A percentile compares a stretch with the other conserved stretches of the same genome.
These are phyloP conservation scores for Globisporangium apiculatum DNA, from an alignment of 352 stramenopile species.

Conservation along the genomic window DNA sequence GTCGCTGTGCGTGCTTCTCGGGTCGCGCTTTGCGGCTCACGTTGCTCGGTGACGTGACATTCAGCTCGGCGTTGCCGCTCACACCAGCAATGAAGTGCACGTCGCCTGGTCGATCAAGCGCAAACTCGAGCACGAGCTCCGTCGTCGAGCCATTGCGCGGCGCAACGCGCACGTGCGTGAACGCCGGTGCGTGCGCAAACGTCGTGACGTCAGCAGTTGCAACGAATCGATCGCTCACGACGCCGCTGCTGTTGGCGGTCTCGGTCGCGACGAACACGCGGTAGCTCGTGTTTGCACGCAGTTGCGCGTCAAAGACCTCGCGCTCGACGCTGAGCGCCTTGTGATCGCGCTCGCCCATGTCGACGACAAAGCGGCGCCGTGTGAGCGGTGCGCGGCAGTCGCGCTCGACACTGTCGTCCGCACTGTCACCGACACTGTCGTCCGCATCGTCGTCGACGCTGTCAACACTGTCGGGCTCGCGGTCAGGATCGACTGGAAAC, in stretches of 20 bases:
- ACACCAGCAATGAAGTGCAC: constrained; percentile 67
- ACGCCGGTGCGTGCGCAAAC: constrained; percentile 30
- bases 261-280: constrained; percentile 43
- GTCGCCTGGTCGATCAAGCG: constrained; percentile 50
- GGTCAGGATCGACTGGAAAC: neutral
- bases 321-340: constrained; percentile 30
- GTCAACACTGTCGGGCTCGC: neutral
- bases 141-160: constrained; percentile 71
- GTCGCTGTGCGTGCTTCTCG: constrained; percentile 22
- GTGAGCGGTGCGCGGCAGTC: constrained; percentile 4
- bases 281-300: constrained; percentile 47
- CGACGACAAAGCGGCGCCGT: constrained; percentile 7
- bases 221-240: constrained; percentile 45
- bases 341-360: constrained; percentile 30
- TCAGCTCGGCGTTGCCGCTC: constrained; percentile 52
- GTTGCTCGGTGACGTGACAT: constrained; percentile 69
- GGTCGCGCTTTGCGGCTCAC: constrained; percentile 49
- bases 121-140: constrained; percentile 50
- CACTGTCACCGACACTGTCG: neutral
- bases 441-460: neutral
- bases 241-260: constrained; percentile 39
- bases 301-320: constrained; percentile 12
- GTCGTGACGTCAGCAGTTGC: constrained; percentile 29
- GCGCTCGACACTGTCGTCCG: neutral
- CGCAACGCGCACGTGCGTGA: constrained; percentile 32